A percentile compares a stretch with the other conserved stretches of the same genome.
These are phyloP conservation scores for Monsonia emarginata DNA, from an alignment of 441 rosid species.

Conservation along the genomic window DNA sequence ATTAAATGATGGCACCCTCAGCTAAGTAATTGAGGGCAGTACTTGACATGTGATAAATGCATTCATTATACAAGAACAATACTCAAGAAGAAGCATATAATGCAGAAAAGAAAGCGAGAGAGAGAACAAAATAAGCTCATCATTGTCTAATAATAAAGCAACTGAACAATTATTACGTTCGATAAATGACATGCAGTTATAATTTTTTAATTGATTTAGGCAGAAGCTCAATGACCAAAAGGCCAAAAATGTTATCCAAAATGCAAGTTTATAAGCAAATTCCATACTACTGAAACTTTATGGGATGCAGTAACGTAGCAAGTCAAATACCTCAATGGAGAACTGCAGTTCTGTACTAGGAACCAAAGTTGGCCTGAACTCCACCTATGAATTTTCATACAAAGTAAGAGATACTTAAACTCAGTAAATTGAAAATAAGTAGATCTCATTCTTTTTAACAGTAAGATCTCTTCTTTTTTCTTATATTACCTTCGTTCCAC, in stretches of 20 bases:
- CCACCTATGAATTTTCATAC: slow-evolving; percentile 48
- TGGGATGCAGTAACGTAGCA: slow-evolving; percentile 7
- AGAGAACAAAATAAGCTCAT: neutral
- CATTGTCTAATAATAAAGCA: neutral
- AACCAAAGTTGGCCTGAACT: slow-evolving; percentile 60
- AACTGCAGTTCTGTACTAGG: slow-evolving; percentile 64
- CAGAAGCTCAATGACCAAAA: neutral
- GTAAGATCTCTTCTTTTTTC: neutral
- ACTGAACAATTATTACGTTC: neutral
- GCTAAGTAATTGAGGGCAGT: no score
- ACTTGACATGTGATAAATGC: neutral
- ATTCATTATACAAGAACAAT: no score
- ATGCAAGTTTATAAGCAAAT: neutral
- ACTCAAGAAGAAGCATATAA: no score
- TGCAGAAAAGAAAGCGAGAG: no score
- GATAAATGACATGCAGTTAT: neutral
- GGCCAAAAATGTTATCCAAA: neutral
- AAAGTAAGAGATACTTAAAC: slow-evolving; percentile 5
- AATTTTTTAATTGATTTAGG: neutral
- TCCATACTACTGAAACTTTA: neutral
- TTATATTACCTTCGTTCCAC: slow-evolving; percentile 69
- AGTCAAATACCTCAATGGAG: slow-evolving; percentile 58
- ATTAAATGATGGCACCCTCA: no score
- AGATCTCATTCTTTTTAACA: neutral
- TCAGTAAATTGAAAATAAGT: neutral